Conservation (phyloP, 2,329 filamentous ascomycete species). For the Phoma sp. region DNA sequence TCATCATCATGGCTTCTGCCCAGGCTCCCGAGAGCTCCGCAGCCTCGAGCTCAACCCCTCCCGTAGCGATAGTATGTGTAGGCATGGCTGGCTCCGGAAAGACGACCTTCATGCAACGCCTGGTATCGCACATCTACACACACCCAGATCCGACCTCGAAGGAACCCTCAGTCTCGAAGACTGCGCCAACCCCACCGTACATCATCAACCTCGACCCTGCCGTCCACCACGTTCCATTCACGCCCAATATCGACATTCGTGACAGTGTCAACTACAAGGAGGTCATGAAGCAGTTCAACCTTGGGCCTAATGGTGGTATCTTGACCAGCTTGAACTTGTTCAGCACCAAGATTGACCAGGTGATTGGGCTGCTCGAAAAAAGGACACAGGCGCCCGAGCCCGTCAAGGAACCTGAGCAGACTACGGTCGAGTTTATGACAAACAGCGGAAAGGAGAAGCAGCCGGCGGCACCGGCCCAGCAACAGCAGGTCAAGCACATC, state of each 20-base stretch:
- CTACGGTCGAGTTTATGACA: constrained; percentile 46
- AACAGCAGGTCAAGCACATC: constrained; percentile 74
- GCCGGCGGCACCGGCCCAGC: constrained; percentile 50
- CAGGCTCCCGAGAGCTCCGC: constrained; percentile 24
- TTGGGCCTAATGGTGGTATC: constrained; percentile 96
- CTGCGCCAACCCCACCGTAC: constrained; percentile 71
- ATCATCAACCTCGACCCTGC: constrained; percentile 97
- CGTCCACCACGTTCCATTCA: constrained; percentile 90
- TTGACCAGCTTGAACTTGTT: constrained; percentile 95
- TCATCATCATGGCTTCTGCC: constrained; percentile 51
- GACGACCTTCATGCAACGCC: constrained; percentile 99
- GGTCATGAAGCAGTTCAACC: constrained; percentile 99
- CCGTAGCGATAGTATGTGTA: constrained; percentile 87
- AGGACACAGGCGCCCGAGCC: constrained; percentile 66
- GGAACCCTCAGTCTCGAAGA: constrained; percentile 40
- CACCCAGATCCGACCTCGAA: constrained; percentile 62
- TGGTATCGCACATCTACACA: constrained; percentile 89
- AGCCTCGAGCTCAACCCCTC: constrained; percentile 41
- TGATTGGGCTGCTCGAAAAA: constrained; percentile 88
- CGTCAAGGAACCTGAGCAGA: constrained; percentile 34
- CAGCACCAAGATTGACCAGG: constrained; percentile 96
- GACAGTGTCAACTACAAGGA: constrained; percentile 99
- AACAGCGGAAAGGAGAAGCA: constrained; percentile 38
- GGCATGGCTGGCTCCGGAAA: constrained; percentile 99
- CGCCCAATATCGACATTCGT: constrained; percentile 97